Evolutionary conservation across 1,284 basidiomycete genomes (phyloP).

Genomic region (Rhodotorula sp.): DNA sequence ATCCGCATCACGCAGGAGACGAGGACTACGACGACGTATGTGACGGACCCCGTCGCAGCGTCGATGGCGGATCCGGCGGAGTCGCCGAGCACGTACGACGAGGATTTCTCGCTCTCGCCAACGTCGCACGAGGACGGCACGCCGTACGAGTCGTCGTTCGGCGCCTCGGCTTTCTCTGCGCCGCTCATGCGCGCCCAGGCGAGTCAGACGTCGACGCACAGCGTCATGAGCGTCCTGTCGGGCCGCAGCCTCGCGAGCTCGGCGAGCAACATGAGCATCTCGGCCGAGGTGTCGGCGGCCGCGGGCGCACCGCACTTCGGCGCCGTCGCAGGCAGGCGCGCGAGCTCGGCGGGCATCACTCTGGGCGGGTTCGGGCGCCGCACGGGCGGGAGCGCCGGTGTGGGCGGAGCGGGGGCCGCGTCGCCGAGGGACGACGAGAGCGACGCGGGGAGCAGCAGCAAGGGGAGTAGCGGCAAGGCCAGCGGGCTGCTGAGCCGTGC

Average conservation of each 20-base stretch:
- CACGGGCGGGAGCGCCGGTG: not conserved
- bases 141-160: constrained; percentile 21
- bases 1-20: constrained; percentile 31
- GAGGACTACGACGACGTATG: constrained; percentile 14
- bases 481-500: constrained; percentile 14
- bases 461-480: not conserved
- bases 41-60: not conserved
- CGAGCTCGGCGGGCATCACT: constrained; percentile 16
- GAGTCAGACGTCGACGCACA: not conserved
- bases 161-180: constrained; percentile 2
- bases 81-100: not conserved
- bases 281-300: not conserved
- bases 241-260: constrained; percentile 5
- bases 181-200: constrained; percentile 2
- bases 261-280: constrained; percentile 5
- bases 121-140: constrained; percentile 12
- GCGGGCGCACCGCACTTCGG: not conserved
- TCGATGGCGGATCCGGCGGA: not conserved
- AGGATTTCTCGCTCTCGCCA: constrained; percentile 1
- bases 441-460: constrained; percentile 4
- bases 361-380: constrained; percentile 7
- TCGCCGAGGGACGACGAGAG: not conserved
- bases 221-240: not conserved
- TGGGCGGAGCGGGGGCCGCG: not conserved
- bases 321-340: not conserved